These are phyloP conservation scores for Boletales sp. DNA, from an alignment of 768 basidiomycete species.

Conservation along the genomic window DNA sequence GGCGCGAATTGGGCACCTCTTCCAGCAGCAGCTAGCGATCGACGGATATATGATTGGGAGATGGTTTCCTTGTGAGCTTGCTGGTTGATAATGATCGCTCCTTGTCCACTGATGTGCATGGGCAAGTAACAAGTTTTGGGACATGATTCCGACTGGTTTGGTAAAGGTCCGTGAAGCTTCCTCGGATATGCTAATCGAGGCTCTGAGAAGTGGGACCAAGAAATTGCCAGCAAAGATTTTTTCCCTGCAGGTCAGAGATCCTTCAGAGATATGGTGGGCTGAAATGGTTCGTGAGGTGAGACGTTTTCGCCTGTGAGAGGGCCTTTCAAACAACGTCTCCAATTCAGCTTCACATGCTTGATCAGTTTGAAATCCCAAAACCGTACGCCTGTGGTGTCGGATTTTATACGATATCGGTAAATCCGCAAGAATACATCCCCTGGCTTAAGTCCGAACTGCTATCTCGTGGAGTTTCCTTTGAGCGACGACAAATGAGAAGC, in stretches of 20 bases:
- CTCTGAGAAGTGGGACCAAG: conserved; percentile 20
- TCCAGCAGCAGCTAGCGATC: conserved; percentile 33
- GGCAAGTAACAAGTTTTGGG: conserved; percentile 44
- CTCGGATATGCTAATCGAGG: neutral
- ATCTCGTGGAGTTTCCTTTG: conserved; percentile 41
- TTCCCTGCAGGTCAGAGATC: conserved; percentile 14
- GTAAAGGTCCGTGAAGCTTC: conserved; percentile 30
- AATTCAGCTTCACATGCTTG: conserved; percentile 32
- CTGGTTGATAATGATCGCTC: neutral
- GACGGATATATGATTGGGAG: conserved; percentile 37
- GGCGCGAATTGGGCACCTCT: conserved; percentile 48
- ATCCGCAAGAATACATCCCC: conserved; percentile 48
- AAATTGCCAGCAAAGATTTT: conserved; percentile 38
- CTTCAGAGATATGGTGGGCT: conserved; percentile 36
- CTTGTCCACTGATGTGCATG: conserved; percentile 4
- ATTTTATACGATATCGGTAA: conserved; percentile 46
- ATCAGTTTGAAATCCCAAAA: conserved; percentile 33
- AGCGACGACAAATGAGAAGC: conserved; percentile 38
- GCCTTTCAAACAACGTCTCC: neutral
- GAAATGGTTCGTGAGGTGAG: conserved; percentile 39
- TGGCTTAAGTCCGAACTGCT: conserved; percentile 43
- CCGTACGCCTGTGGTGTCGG: conserved; percentile 35
- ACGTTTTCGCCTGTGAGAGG: neutral
- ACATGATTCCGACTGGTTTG: conserved; percentile 42
- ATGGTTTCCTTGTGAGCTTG: conserved; percentile 38